These are phyloP conservation scores for Dinochytrium kinnereticum DNA, from an alignment of 371 early-diverging fungal genomes.

Conservation along the genomic window DNA sequence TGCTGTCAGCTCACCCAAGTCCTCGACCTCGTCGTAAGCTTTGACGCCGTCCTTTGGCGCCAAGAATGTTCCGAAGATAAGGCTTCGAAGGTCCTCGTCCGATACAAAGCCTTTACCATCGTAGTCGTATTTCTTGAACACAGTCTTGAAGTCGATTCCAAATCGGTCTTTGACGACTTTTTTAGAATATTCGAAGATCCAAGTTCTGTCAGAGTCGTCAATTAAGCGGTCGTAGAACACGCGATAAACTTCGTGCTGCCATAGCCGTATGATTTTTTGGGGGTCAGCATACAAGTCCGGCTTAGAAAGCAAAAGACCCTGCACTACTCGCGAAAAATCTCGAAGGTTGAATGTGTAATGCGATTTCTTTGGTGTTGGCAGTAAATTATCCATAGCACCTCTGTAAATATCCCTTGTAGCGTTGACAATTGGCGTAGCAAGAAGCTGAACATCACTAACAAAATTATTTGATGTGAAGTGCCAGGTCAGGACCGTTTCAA, in stretches of 20 bases:
- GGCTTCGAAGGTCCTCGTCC: slow-evolving; percentile 55
- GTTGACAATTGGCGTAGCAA: slow-evolving; percentile 44
- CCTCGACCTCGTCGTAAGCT: slow-evolving; percentile 52
- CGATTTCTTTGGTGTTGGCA: slow-evolving; percentile 59
- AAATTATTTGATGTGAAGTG: slow-evolving; percentile 54
- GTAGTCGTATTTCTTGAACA: slow-evolving; percentile 49
- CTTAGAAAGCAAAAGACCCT: slow-evolving; percentile 52
- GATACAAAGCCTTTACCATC: slow-evolving; percentile 47
- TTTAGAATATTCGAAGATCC: slow-evolving; percentile 49
- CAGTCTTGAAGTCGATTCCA: slow-evolving; percentile 46
- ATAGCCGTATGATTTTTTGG: slow-evolving; percentile 52
- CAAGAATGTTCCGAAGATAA: slow-evolving; percentile 58
- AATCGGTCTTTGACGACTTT: slow-evolving; percentile 45
- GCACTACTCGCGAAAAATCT: slow-evolving; percentile 58
- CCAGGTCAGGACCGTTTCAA: slow-evolving; percentile 58
- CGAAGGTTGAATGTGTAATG: slow-evolving; percentile 62
- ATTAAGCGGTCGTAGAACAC: slow-evolving; percentile 60
- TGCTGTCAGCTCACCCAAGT: slow-evolving; percentile 46
- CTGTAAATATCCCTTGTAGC: slow-evolving; percentile 56
- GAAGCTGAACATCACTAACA: slow-evolving; percentile 26
- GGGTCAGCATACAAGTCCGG: slow-evolving; percentile 41
- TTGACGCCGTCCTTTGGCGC: slow-evolving; percentile 45
- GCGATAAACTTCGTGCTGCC: slow-evolving; percentile 59
- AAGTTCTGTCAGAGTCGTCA: slow-evolving; percentile 57
- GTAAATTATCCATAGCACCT: slow-evolving; percentile 51